Percentiles rank a stretch among this genome's conserved stretches.
Conservation (phyloP, 2,329 filamentous ascomycete genomes). For the Microsporum canis region DNA sequence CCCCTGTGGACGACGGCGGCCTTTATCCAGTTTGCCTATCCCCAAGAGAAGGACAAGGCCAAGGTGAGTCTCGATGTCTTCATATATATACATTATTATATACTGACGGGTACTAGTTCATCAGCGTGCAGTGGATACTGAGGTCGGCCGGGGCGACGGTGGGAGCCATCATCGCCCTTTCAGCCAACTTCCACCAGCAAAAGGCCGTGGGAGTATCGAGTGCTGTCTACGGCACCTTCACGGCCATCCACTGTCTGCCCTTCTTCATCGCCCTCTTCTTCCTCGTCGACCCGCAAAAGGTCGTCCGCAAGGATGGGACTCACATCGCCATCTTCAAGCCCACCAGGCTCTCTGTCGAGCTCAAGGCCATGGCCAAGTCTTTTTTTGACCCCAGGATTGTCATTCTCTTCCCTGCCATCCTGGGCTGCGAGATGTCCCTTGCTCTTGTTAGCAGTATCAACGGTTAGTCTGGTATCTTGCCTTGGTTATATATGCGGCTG, state of each 20-base stretch:
- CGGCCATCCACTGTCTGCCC: conserved; percentile 57
- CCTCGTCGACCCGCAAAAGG: conserved; percentile 53
- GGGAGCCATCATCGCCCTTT: background rate
- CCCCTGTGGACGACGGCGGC: conserved; percentile 33
- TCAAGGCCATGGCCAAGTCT: conserved; percentile 58
- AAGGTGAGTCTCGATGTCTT: conserved; percentile 52
- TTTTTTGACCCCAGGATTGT: conserved; percentile 54
- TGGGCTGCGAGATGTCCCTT: conserved; percentile 59
- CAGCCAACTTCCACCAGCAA: background rate
- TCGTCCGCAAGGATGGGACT: conserved; percentile 59
- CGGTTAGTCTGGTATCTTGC: background rate
- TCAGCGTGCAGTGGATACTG: conserved; percentile 65
- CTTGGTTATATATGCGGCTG: background rate
- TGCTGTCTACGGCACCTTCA: conserved; percentile 63
- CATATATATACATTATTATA: conserved; percentile 33
- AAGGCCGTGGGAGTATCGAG: conserved; percentile 26
- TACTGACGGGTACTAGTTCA: conserved; percentile 49
- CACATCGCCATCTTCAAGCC: conserved; percentile 68
- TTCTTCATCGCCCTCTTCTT: conserved; percentile 48
- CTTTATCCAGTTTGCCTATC: conserved; percentile 56
- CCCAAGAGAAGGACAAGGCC: conserved; percentile 62
- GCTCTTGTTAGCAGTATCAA: conserved; percentile 43
- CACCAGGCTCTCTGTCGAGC: conserved; percentile 60
- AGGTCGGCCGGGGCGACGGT: conserved; percentile 62
- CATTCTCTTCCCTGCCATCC: conserved; percentile 58